phyloP scores from a whole-genome alignment of 2,329 filamentous ascomycete species.

The Ophiostoma piceae region DNA sequence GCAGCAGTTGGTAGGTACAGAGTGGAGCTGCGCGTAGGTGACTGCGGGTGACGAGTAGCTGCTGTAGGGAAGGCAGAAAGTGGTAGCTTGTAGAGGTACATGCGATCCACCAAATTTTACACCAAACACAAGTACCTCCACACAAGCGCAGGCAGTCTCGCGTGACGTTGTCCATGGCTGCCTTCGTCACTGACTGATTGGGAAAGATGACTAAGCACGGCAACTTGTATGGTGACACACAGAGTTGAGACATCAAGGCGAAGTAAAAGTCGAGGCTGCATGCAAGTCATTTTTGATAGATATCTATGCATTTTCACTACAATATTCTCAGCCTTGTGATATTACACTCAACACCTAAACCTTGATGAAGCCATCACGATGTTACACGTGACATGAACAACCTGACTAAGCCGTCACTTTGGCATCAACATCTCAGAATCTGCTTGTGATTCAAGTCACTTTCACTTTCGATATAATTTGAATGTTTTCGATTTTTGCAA shows the following conservation, averaged over 20 bases:
- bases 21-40: conserved; percentile 11
- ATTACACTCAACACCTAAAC: no score
- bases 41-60: conserved; percentile 13
- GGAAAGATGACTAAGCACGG: conserved; percentile 16
- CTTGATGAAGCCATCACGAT: not conserved
- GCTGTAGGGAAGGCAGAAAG: conserved; percentile 13
- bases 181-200: conserved; percentile 21
- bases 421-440: not conserved
- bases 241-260: not conserved
- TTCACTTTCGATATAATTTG: not conserved
- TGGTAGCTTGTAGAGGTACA: not conserved
- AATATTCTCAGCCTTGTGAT: not conserved
- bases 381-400: not conserved
- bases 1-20: not conserved
- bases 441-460: not conserved
- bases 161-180: conserved; percentile 29
- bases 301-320: not conserved
- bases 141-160: conserved; percentile 10
- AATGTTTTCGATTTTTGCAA: not conserved
- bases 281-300: not conserved
- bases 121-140: not conserved
- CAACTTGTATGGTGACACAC: not conserved
- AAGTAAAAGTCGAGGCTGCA: not conserved
- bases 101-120: no score
- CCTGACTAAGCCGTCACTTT: not conserved